phyloP scores from a whole-genome alignment of 164 flowering plant species.

The Aristolochia californica region DNA sequence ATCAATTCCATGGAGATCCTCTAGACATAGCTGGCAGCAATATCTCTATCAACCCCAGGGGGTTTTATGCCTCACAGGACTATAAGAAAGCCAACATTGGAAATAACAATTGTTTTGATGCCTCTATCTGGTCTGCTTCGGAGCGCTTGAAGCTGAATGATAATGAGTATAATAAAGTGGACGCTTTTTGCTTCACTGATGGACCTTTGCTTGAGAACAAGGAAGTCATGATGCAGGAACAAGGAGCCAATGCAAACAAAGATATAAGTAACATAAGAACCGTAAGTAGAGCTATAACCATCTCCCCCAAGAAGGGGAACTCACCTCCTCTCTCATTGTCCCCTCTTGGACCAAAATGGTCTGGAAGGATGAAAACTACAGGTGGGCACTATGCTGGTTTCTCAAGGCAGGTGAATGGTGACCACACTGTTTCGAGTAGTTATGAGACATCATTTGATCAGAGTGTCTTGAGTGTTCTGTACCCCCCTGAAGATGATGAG shows the following conservation, averaged over 20 bases:
- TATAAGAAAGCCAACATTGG: conserved; percentile 54
- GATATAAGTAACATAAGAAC: conserved; percentile 16
- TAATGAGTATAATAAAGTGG: conserved; percentile 10
- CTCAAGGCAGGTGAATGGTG: conserved; percentile 18
- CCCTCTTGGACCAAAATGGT: conserved; percentile 63
- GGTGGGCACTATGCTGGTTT: conserved; percentile 13
- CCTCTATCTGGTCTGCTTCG: conserved; percentile 23
- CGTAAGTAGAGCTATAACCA: conserved; percentile 17
- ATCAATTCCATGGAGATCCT: conserved; percentile 34
- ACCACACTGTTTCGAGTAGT: conserved; percentile 16
- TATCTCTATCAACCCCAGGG: conserved; percentile 9
- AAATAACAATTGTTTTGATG: conserved; percentile 9
- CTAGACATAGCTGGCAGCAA: conserved; percentile 29
- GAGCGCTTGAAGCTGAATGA: conserved; percentile 23
- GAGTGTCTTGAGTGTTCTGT: conserved; percentile 15
- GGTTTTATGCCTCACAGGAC: conserved; percentile 23
- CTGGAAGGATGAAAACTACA: conserved; percentile 34
- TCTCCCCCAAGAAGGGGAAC: conserved; percentile 19
- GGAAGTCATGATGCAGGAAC: conserved; percentile 20
- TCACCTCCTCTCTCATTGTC: conserved; percentile 48
- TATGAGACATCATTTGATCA: conserved; percentile 26
- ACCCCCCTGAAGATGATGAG: conserved; percentile 31
- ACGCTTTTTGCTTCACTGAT: conserved; percentile 40
- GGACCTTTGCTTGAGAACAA: conserved; percentile 52
- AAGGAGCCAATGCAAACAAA: conserved; percentile 12